phyloP scores from a whole-genome alignment of 1,284 basidiomycete species.

The Fomitiporia mediterranea region DNA sequence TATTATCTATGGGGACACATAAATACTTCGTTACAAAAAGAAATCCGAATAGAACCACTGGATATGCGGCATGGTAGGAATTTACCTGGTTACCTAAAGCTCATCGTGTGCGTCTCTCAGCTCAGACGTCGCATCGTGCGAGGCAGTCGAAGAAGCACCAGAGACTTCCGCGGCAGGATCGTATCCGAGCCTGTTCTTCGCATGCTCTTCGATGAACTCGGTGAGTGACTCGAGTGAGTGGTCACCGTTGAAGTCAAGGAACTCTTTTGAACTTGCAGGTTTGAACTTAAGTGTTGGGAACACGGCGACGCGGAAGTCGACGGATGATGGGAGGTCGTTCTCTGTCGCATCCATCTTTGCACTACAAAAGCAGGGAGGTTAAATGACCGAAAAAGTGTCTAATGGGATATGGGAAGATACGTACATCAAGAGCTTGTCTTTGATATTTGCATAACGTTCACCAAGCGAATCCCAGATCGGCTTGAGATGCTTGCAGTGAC shows the following conservation, averaged over 20 bases:
- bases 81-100: constrained; percentile 1
- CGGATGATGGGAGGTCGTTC: constrained; percentile 89
- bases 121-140: background rate
- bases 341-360: constrained; percentile 96
- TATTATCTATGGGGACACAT: too few relatives aligned
- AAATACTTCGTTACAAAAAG: background rate
- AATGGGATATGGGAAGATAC: too few relatives aligned
- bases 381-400: too few relatives aligned
- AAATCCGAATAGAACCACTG: background rate
- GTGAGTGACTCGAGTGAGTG: constrained; percentile 82
- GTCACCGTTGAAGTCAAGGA: constrained; percentile 92
- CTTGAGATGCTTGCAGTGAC: constrained; percentile 94
- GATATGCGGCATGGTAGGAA: too few relatives aligned
- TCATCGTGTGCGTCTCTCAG: too few relatives aligned
- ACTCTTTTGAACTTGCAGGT: constrained; percentile 80
- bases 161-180: constrained; percentile 1
- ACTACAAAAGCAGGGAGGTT: constrained; percentile 38
- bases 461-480: constrained; percentile 93
- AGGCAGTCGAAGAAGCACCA: background rate
- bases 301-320: constrained; percentile 80
- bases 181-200: constrained; percentile 60
- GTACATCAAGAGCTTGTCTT: constrained; percentile 82
- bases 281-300: constrained; percentile 99
- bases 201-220: constrained; percentile 79
- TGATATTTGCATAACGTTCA: constrained; percentile 74